These are phyloP conservation scores for Pyrenopolyporus hunteri DNA, from an alignment of 495 filamentous ascomycete species.

Conservation along the genomic window DNA sequence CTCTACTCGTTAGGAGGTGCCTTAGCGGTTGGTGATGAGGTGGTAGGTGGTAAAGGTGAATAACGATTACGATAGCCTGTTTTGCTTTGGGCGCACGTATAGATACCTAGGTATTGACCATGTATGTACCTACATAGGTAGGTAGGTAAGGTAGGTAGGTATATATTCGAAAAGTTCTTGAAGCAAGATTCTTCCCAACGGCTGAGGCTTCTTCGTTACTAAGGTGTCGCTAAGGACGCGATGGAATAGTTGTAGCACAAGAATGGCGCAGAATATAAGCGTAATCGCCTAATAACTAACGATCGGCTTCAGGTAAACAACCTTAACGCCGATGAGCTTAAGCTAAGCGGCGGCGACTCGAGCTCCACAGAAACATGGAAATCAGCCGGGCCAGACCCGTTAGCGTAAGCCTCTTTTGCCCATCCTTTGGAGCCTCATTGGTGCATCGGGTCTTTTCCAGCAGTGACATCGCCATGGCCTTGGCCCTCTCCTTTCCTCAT, in stretches of 20 bases:
- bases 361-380: background rate
- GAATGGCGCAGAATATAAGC: background rate
- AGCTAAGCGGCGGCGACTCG: background rate
- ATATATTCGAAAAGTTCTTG: background rate
- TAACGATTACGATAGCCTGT: conserved; percentile 9
- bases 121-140: background rate
- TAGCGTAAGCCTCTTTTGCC: conserved; percentile 17
- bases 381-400: background rate
- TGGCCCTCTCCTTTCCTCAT: background rate
- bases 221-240: no score
- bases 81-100: background rate
- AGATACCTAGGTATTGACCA: no score
- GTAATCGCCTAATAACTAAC: background rate
- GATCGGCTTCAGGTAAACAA: conserved; percentile 5
- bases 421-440: conserved; percentile 36
- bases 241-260: no score
- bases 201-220: background rate
- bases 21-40: background rate
- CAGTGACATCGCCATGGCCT: background rate
- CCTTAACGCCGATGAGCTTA: conserved; percentile 23
- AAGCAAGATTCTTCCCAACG: background rate
- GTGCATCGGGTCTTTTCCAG: conserved; percentile 5
- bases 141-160: background rate
- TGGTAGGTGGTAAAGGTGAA: conserved; percentile 7
- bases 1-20: background rate